phyloP scores from a whole-genome alignment of 768 basidiomycete species.

The Mycena latifolia region DNA sequence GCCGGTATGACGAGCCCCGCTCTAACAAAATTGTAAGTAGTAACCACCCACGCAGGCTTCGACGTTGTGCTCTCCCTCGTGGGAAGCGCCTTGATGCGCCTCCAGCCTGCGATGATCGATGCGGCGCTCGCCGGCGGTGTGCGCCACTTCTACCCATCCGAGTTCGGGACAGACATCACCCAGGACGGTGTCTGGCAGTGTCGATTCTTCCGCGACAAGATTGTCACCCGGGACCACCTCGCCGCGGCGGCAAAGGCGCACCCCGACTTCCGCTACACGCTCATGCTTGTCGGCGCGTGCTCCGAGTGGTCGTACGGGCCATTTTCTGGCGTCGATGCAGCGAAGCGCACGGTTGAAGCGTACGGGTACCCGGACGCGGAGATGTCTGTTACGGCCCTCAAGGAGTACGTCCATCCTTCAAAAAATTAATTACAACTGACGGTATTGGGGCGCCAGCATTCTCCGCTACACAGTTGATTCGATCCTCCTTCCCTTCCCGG shows the following conservation, averaged over 20 bases:
- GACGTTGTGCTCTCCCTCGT: constrained; percentile 17
- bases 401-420: neutral
- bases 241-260: neutral
- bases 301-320: neutral
- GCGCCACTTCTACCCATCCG: constrained; percentile 25
- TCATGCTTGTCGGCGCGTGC: neutral
- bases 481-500: neutral
- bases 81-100: constrained; percentile 5
- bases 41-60: constrained; percentile 12
- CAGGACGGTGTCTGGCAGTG: constrained; percentile 1
- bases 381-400: neutral
- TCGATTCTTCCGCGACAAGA: constrained; percentile 24
- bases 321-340: neutral
- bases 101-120: constrained; percentile 24
- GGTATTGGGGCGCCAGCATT: no score
- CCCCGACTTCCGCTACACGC: neutral
- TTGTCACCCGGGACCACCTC: constrained; percentile 13
- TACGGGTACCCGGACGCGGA: neutral
- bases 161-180: constrained; percentile 13
- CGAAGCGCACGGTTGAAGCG: neutral
- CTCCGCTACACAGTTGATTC: neutral
- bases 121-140: constrained; percentile 23
- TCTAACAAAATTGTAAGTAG: no score
- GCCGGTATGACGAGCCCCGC: neutral
- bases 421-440: neutral